Conservation (phyloP, 2,329 filamentous ascomycete genomes). For the Pestalotiopsis fici region DNA sequence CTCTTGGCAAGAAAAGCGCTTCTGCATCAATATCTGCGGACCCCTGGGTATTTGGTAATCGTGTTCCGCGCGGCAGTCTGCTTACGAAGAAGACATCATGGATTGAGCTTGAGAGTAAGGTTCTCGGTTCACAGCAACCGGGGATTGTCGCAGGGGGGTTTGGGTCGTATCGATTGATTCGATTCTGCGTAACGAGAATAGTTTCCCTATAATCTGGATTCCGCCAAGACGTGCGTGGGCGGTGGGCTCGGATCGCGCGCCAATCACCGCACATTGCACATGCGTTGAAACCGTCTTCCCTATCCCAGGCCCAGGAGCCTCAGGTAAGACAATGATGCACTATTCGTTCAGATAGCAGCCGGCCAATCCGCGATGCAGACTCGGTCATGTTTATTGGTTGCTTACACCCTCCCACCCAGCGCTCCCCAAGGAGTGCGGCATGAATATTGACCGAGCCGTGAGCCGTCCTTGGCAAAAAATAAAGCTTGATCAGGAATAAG, state of each 20-base stretch:
- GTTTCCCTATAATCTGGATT: not conserved
- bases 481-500: not conserved
- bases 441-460: not conserved
- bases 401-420: not conserved
- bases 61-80: not conserved
- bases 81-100: not conserved
- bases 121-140: not conserved
- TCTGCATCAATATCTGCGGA: not conserved
- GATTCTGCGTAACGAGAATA: not conserved
- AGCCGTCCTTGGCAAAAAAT: not conserved
- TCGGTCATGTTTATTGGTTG: not conserved
- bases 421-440: not conserved
- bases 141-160: not conserved
- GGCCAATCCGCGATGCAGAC: not conserved
- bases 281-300: not conserved
- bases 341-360: not conserved
- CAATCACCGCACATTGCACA: not conserved
- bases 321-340: not conserved
- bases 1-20: not conserved
- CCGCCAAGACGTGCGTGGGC: not conserved
- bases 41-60: not conserved
- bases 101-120: not conserved
- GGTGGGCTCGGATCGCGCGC: not conserved
- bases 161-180: not conserved
- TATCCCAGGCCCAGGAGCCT: not conserved